A percentile compares a stretch with the other conserved stretches of the same genome.
phyloP scores from a whole-genome alignment of 2,329 filamentous ascomycete species.

The Phialemoniopsis sp. region DNA sequence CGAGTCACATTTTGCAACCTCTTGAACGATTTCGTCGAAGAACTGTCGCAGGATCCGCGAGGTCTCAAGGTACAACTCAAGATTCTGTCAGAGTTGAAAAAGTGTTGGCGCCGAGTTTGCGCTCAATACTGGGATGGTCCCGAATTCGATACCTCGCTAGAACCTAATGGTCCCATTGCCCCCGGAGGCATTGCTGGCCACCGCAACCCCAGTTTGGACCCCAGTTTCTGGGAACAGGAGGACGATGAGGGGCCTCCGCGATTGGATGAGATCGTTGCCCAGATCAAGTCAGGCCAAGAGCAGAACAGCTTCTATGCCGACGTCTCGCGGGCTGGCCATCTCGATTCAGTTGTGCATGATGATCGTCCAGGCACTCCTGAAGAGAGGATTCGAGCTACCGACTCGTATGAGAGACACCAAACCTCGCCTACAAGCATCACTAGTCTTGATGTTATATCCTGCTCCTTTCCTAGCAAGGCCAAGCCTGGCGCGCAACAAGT shows the following conservation, averaged over 20 bases:
- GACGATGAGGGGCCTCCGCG: constrained; percentile 38
- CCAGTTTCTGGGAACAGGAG: constrained; percentile 46
- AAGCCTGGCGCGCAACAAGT: constrained; percentile 32
- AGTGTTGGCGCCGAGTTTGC: constrained; percentile 93
- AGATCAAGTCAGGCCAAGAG: constrained; percentile 15
- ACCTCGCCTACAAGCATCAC: constrained; percentile 52
- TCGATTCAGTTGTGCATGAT: constrained; percentile 41
- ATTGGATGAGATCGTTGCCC: constrained; percentile 33
- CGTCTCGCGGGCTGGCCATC: constrained; percentile 38
- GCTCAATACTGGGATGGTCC: constrained; percentile 81
- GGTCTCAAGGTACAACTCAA: constrained; percentile 62
- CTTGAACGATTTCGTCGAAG: constrained; percentile 65
- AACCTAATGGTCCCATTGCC: constrained; percentile 62
- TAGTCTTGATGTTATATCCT: constrained; percentile 59
- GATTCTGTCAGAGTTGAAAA: constrained; percentile 90
- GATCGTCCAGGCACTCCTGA: constrained; percentile 42
- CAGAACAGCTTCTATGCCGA: constrained; percentile 41
- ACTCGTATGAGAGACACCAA: constrained; percentile 16
- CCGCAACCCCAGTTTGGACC: constrained; percentile 50
- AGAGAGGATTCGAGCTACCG: constrained; percentile 20
- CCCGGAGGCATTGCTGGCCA: constrained; percentile 71
- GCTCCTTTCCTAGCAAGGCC: constrained; percentile 56
- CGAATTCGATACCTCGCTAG: constrained; percentile 58
- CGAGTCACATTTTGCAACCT: constrained; percentile 75
- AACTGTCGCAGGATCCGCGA: constrained; percentile 40